Evolutionary conservation across 2,329 filamentous ascomycete species (phyloP), one percentile per base, ranked within the genome.

Genomic region (Fusarium austroafricanum): DNA sequence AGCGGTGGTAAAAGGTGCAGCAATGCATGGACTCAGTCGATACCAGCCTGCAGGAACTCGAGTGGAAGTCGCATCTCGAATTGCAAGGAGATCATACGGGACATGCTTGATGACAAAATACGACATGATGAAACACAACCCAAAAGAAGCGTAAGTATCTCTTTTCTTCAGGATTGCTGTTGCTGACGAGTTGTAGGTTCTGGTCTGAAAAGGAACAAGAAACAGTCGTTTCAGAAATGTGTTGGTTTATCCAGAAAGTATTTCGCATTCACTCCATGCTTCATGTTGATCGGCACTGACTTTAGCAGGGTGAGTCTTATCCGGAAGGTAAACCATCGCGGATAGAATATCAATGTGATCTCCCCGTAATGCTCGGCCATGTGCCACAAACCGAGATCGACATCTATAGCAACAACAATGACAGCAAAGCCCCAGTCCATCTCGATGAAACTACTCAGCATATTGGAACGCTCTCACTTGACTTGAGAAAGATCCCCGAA

Each of bases 1-100:
- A 2, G 82, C 84, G 2, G 82, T 86, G 8, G 83, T 84, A 3
- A 81, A 82, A 33, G 85, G 85, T 9, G 84, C 85, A 15, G 82
- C 83, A 7, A 82, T 84, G 21, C 76, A 80, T 49, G 78, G 78
- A 4, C 72, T 80, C 12, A 71, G 74, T 17, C 75, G 73, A 18
- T 76, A 77, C 39, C 68, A 74, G 33, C 75, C 77, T 5, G 58
- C 58, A 9, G 43, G 75, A 61, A 71, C 71, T 4, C 71, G 74
- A 12, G 70, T 79, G 2, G 72, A 73, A 23, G 72, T 80, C 39
- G 72, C 75, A 20, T 80, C 78, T 38, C 75, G 78, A 43, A 73
- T 80, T 33, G 78, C 78, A 17, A 75, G 78, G 46, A 71, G 74
- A 46, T 80, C 78, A 10, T 80, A 79, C 51, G 78, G 78, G 21